A percentile compares a stretch with the other conserved stretches of the same genome.
These are phyloP conservation scores for Aspergillus carlsbadensis DNA, from an alignment of 495 filamentous ascomycete genomes.

Conservation along the genomic window DNA sequence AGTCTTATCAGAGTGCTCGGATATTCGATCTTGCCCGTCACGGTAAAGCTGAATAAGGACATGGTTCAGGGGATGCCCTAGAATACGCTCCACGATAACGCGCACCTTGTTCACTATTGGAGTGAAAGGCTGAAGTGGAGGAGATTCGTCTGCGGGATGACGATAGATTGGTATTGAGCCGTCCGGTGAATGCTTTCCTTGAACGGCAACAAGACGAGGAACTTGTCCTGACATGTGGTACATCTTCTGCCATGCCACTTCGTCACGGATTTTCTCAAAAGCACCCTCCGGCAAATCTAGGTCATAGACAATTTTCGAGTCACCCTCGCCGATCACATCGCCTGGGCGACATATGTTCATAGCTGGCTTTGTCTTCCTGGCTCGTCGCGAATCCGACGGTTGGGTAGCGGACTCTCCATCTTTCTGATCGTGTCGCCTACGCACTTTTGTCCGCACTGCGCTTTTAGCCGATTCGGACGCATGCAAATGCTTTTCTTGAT, in stretches of 20 bases:
- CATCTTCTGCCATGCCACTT: conserved; percentile 91
- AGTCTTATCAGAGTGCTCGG: conserved; percentile 96
- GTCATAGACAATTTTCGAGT: conserved; percentile 72
- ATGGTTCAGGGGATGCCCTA: conserved; percentile 87
- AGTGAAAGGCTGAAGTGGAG: conserved; percentile 74
- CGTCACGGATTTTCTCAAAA: conserved; percentile 69
- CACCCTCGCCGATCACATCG: conserved; percentile 68
- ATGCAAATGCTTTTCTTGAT: conserved; percentile 10
- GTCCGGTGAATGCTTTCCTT: conserved; percentile 69
- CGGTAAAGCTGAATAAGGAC: conserved; percentile 93
- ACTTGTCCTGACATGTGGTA: conserved; percentile 89
- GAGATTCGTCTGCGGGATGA: conserved; percentile 89
- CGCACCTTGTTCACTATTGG: conserved; percentile 68
- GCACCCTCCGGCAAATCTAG: conserved; percentile 56
- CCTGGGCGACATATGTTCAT: conserved; percentile 24
- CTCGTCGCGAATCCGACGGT: conserved; percentile 11
- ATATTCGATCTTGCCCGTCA: conserved; percentile 87
- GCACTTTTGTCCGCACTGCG: conserved; percentile 28
- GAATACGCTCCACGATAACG: conserved; percentile 58
- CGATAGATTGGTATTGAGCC: conserved; percentile 88
- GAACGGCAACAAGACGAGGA: conserved; percentile 88
- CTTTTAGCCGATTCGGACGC: conserved; percentile 15
- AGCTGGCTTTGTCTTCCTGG: conserved; percentile 13
- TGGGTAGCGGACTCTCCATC: conserved; percentile 16
- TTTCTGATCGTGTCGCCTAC: conserved; percentile 29